Evolutionary conservation across 768 basidiomycete species (phyloP).

Genomic region (Russula olivacea): DNA sequence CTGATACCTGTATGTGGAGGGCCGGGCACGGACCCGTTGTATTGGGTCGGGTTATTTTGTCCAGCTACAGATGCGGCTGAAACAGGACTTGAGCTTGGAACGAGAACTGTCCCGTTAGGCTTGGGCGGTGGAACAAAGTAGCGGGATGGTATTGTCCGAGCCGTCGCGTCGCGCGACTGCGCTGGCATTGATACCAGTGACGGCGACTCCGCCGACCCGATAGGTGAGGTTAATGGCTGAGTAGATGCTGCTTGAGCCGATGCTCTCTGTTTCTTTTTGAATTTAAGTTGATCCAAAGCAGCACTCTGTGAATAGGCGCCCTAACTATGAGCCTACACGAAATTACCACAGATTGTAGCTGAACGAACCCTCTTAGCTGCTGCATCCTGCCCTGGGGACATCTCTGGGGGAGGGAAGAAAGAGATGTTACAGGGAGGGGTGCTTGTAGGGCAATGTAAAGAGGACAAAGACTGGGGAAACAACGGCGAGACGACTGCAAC

Average conservation of each 20-base stretch:
- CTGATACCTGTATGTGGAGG: slow-evolving; percentile 34
- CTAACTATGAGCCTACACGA: slow-evolving; percentile 11
- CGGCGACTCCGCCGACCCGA: slow-evolving; percentile 25
- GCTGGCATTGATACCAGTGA: slow-evolving; percentile 39
- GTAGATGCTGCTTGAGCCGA: slow-evolving; percentile 28
- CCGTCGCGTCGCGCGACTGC: slow-evolving; percentile 75
- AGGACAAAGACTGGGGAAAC: background rate
- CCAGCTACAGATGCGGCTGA: slow-evolving; percentile 37
- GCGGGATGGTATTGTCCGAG: slow-evolving; percentile 41
- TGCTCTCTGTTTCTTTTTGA: slow-evolving; percentile 37
- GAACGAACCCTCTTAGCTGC: slow-evolving; percentile 24
- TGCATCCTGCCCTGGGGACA: slow-evolving; percentile 24
- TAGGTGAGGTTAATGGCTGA: slow-evolving; percentile 25
- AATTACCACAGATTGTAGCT: slow-evolving; percentile 29
- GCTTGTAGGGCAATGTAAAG: background rate
- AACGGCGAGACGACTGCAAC: background rate
- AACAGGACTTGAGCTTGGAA: slow-evolving; percentile 70
- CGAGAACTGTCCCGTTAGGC: slow-evolving; percentile 54
- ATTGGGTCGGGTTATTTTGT: slow-evolving; percentile 38
- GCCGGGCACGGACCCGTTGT: slow-evolving; percentile 39
- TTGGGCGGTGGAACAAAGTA: slow-evolving; percentile 49
- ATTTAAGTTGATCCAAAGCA: slow-evolving; percentile 42
- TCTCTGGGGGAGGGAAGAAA: background rate
- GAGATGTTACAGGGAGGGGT: background rate
- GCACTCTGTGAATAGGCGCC: slow-evolving; percentile 35